phyloP scores from a whole-genome alignment of 495 filamentous ascomycete species.

The Aspergillus cavernicola region DNA sequence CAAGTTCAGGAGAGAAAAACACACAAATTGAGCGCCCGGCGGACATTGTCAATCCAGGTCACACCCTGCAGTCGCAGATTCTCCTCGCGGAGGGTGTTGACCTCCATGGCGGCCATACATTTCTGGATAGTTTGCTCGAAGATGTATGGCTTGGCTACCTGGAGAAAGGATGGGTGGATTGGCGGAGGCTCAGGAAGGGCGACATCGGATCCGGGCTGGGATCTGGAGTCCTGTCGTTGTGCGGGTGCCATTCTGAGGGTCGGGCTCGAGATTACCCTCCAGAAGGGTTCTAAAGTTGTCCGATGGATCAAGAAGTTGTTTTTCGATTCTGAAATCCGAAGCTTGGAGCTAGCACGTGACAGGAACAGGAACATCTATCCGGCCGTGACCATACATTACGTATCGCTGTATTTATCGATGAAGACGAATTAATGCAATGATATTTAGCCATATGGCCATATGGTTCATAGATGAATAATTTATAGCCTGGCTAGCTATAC shows the following conservation, averaged over 20 bases:
- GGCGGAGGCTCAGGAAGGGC: conserved; percentile 33
- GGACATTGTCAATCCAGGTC: conserved; percentile 74
- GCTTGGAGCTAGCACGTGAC: conserved; percentile 8
- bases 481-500: too few relatives aligned
- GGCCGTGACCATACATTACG: not conserved
- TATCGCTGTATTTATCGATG: too few relatives aligned
- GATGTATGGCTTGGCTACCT: conserved; percentile 65
- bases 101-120: conserved; percentile 51
- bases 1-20: not conserved
- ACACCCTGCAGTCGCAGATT: conserved; percentile 69
- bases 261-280: not conserved
- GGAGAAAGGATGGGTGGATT: conserved; percentile 69
- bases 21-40: conserved; percentile 68
- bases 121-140: conserved; percentile 59
- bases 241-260: conserved; percentile 24
- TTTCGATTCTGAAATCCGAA: conserved; percentile 2
- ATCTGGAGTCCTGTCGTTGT: conserved; percentile 17
- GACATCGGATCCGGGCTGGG: conserved; percentile 11
- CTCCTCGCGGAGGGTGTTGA: conserved; percentile 63
- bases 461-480: too few relatives aligned
- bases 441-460: too few relatives aligned
- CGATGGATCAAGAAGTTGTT: not conserved
- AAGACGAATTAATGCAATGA: too few relatives aligned
- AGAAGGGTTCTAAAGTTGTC: not conserved
- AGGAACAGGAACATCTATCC: not conserved